A percentile compares a stretch with the other conserved stretches of the same genome.
These are phyloP conservation scores for Bimuria novae-zelandiae DNA, from an alignment of 2,329 filamentous ascomycete genomes.

Conservation along the genomic window DNA sequence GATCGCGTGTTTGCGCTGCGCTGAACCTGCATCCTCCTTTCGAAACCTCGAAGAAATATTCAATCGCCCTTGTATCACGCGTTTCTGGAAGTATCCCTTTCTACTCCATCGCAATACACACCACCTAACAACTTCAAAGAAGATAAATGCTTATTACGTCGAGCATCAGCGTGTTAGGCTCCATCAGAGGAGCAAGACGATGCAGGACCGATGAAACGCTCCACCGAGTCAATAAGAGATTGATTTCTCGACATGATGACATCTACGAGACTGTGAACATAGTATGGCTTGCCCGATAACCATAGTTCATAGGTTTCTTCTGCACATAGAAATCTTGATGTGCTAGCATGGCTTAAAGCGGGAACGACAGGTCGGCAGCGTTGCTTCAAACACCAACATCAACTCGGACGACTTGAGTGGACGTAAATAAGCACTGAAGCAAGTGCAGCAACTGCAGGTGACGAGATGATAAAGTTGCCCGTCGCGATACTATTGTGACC, in stretches of 20 bases:
- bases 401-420: not conserved
- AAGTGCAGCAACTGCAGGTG: too few species aligned
- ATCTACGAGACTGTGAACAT: too few species aligned
- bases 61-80: conserved; percentile 1
- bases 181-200: not conserved
- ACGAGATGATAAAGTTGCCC: too few species aligned
- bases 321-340: too few species aligned
- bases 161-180: not conserved
- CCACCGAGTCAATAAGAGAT: too few species aligned
- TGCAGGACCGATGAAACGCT: too few species aligned
- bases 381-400: too few species aligned
- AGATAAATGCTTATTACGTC: not conserved
- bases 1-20: not conserved
- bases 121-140: not conserved
- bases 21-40: not conserved
- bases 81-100: conserved; percentile 4
- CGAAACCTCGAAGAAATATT: not conserved
- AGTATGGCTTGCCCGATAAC: too few species aligned
- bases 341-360: too few species aligned
- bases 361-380: too few species aligned
- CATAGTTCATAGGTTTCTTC: too few species aligned
- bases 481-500: not conserved
- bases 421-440: not conserved
- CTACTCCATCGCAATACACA: not conserved
- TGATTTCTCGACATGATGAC: too few species aligned